Percentiles rank a stretch among this genome's conserved stretches.
These are phyloP conservation scores for Exophiala alcalophila DNA, from an alignment of 2,329 filamentous ascomycete genomes.

Conservation along the genomic window DNA sequence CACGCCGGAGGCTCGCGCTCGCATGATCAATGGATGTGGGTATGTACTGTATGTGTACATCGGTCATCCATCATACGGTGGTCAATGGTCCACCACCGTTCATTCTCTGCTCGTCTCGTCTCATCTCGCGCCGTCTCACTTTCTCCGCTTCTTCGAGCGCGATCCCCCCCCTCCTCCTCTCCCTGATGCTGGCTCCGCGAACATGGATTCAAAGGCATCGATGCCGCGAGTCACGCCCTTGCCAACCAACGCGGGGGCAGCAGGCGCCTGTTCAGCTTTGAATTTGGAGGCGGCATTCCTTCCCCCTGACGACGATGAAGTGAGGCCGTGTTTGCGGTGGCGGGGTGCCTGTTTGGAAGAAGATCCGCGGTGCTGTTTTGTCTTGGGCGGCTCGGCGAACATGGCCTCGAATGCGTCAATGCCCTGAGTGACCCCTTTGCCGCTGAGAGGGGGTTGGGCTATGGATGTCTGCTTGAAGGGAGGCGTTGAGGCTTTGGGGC, in stretches of 20 bases:
- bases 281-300: not conserved
- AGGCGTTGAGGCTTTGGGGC: too few relatives aligned
- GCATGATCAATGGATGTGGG: too few relatives aligned
- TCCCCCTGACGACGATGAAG: slow-evolving; percentile 1
- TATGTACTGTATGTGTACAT: too few relatives aligned
- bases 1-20: too few relatives aligned
- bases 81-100: not conserved
- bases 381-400: slow-evolving; percentile 5
- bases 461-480: not conserved
- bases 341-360: too few relatives aligned
- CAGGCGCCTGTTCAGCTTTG: not conserved
- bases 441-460: slow-evolving; percentile 2
- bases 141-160: not conserved
- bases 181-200: slow-evolving; percentile 1
- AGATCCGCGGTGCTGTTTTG: too few relatives aligned
- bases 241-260: slow-evolving; percentile 4
- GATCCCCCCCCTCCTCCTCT: not conserved
- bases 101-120: not conserved
- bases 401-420: slow-evolving; percentile 24
- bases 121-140: not conserved
- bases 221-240: slow-evolving; percentile 21
- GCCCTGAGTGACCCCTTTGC: slow-evolving; percentile 21
- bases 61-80: too few relatives aligned
- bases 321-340: too few relatives aligned
- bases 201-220: slow-evolving; percentile 22